Evolutionary conservation across 352 stramenopile species (phyloP), one percentile per base, ranked within the genome.

Genomic region (Porosira glacialis): DNA sequence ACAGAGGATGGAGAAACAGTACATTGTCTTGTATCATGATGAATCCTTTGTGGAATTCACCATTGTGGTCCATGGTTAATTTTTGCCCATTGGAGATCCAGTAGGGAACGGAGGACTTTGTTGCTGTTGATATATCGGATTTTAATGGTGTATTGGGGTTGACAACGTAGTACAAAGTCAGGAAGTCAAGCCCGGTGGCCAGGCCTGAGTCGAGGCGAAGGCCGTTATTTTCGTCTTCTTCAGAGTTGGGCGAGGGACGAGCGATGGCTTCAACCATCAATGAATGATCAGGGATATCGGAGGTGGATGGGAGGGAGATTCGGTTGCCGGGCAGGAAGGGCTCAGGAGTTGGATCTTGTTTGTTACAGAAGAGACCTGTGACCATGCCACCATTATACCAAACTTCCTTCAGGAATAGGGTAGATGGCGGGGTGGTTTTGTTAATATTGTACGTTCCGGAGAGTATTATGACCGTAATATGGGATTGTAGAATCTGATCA

Each of bases 401-500:
- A 5, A 51, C 45, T 17, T 19, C 21, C 3, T 56, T 59, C n/a
- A 51, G 51, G n/a, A 48, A 70, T 11, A 13, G 6, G 1, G 52
- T 28, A 4, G 41, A 19, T 0, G 61, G 51, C 3, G 63, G 51
- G 1, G n/a, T 11, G 11, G 15, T 1, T 35, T 59, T 17, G 21
- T 70, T 33, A 4, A 63, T 22, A 5, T 47, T 49, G 51, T 43
- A 61, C 6, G 22, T 36, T 2, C n/a, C 2, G 2, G 61, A 3
- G 19, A 31, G 27, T 70, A 70, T 24, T 56, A 70, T 1, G 35
- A 28, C 6, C 44, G 31, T 5, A 10, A 63, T 13, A 59, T 8
- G 10, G 61, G 51, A 50, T 62, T 70, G 39, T 63, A 70, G 24
- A 70, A 59, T 3, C 43, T 1, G 0, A 63, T 31, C 6, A 43